phyloP scores from a whole-genome alignment of 1,284 basidiomycete genomes.

The Pseudozyma sp. region DNA sequence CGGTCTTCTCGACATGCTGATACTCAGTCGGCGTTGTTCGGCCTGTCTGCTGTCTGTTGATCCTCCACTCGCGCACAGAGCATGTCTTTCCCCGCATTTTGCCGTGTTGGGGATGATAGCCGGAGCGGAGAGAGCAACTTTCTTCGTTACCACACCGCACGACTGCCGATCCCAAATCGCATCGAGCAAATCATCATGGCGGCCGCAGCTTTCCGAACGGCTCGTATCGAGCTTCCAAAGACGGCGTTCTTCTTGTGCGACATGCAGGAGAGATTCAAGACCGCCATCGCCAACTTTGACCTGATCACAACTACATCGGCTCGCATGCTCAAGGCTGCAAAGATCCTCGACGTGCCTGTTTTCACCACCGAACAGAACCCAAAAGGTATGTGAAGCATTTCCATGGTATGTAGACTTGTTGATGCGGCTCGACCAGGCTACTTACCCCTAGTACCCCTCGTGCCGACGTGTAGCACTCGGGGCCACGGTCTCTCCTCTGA shows the following conservation, averaged over 20 bases:
- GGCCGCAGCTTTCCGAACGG: constrained; percentile 24
- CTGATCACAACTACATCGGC: constrained; percentile 50
- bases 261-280: constrained; percentile 60
- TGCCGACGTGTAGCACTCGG: constrained; percentile 75
- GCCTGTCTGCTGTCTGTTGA: neutral
- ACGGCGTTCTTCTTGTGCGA: constrained; percentile 64
- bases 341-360: constrained; percentile 79
- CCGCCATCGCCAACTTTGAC: constrained; percentile 58
- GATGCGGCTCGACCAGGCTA: too few relatives aligned
- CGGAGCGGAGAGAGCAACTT: too few relatives aligned
- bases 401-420: neutral
- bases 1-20: neutral
- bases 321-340: constrained; percentile 58
- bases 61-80: constrained; percentile 6
- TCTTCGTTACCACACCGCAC: too few relatives aligned
- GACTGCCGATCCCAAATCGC: neutral
- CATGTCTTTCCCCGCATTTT: constrained; percentile 11
- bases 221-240: constrained; percentile 51
- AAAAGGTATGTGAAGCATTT: constrained; percentile 73
- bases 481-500: constrained; percentile 76
- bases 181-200: constrained; percentile 5
- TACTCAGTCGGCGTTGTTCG: neutral
- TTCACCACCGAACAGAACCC: constrained; percentile 86
- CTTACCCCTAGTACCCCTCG: too few relatives aligned
- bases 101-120: too few relatives aligned